Percentiles rank a stretch among this genome's conserved stretches.
These are phyloP conservation scores for Asterella californica DNA, from an alignment of 225 moss, liverwort and hornwort species.

Conservation along the genomic window DNA sequence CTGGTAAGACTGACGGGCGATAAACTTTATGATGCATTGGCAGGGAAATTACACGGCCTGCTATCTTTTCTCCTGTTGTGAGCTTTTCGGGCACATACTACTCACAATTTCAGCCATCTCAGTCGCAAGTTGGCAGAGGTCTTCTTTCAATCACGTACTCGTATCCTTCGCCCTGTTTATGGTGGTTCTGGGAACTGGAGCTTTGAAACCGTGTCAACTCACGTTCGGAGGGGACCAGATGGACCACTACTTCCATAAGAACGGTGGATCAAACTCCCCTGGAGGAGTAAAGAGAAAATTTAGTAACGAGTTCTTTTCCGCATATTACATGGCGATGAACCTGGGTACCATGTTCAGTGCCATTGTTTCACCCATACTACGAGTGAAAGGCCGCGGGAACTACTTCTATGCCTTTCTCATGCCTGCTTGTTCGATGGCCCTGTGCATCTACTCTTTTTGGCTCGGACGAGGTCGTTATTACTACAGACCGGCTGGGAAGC, in stretches of 20 bases:
- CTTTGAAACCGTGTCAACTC: slow-evolving; percentile 12
- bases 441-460: slow-evolving; percentile 18
- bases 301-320: slow-evolving; percentile 30
- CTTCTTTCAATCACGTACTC: not conserved
- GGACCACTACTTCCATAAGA: not conserved
- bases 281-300: not conserved
- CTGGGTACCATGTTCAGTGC: slow-evolving; percentile 21
- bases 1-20: not conserved
- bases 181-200: slow-evolving; percentile 21
- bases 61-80: slow-evolving; percentile 8
- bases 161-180: slow-evolving; percentile 12
- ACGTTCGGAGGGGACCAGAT: slow-evolving; percentile 40
- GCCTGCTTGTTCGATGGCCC: slow-evolving; percentile 11
- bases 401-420: slow-evolving; percentile 23
- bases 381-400: slow-evolving; percentile 13
- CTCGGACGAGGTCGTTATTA: slow-evolving; percentile 22
- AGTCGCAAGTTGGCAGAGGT: not conserved
- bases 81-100: slow-evolving; percentile 15
- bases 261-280: not conserved
- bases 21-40: not conserved
- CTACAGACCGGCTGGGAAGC: not conserved
- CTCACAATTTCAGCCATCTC: slow-evolving; percentile 9
- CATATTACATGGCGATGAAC: slow-evolving; percentile 26
- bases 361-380: slow-evolving; percentile 19
- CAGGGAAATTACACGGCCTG: slow-evolving; percentile 31